Base-by-base conservation (phyloP, 768 basidiomycete species). In the Pulveroboletus sp. region DNA sequence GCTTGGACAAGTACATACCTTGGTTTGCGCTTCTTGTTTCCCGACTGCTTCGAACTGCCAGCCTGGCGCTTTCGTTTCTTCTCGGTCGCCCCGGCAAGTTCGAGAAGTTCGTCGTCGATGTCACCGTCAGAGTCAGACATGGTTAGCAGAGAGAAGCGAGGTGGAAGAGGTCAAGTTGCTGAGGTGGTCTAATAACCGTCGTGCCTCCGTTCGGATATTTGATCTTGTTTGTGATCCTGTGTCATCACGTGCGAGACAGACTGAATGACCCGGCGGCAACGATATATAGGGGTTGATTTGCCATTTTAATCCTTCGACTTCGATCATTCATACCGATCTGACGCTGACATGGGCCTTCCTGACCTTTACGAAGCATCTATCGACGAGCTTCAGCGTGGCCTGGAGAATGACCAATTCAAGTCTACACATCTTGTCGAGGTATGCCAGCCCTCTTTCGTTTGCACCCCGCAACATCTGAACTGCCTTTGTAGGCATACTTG, bases 51-150 rank as follows among this genome's bases (percentile, higher is more conserved):
- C 21, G 75, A 69, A 8, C 72, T 55, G 8, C 70, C 63, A 44
- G 79, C 80, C 39, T 75, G 75, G 52, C 75, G 73, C 65, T 82
- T 84, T 53, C 83, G 83, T 65, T 83, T 86, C 63, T 85, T 83
- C 43, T 80, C 72, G 29, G 71, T 73, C 2, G 80, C 86, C 2
- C 85, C 89, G 0, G 87, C 87, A 37, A 94, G 84, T 59, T 80
- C 88, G 36, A 93, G 82, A 23, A 93, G 81, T 63, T 92, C 87
- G 58, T 89, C 86, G 61, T 73, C 73, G 39, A 79, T 70, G 55
- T 80, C 71, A 24, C 73, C 73, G 59, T 78, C 75, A 38, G 75
- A 70, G 64, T 77, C 77, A 35, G 78, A 76, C 77, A 79, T 77
- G 51, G 52, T 53, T 17, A 45, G 40, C 6, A 6, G 45, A 37